Percentiles rank a stretch among this genome's conserved stretches.
phyloP scores from a whole-genome alignment of 164 flowering plant species.

The Berberis vulgaris region DNA sequence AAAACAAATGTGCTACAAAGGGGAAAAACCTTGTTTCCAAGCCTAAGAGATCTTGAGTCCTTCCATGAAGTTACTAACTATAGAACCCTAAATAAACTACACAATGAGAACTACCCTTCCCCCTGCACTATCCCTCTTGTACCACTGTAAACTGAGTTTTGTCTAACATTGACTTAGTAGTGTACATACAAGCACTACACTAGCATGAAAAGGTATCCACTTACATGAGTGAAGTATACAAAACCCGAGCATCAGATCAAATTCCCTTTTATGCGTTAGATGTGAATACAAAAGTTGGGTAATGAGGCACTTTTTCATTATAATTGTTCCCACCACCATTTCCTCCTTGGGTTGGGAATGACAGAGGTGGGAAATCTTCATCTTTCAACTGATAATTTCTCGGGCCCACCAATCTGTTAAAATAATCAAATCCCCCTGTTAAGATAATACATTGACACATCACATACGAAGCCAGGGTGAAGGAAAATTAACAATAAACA shows the following conservation, averaged over 20 bases:
- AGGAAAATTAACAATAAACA: not conserved
- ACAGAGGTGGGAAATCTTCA: constrained; percentile 37
- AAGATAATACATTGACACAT: constrained; percentile 30
- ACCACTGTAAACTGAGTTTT: not conserved
- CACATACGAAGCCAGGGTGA: constrained; percentile 19
- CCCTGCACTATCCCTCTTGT: constrained; percentile 3
- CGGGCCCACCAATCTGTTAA: constrained; percentile 36
- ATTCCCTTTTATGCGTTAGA: constrained; percentile 12
- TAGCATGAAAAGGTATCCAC: constrained; percentile 16
- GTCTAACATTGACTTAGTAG: constrained; percentile 14
- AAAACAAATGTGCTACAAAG: not conserved
- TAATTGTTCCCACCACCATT: constrained; percentile 24
- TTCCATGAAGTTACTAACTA: constrained; percentile 15
- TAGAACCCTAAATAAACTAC: constrained; percentile 7
- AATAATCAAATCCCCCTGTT: constrained; percentile 60
- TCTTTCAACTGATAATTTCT: constrained; percentile 32
- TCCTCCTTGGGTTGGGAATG: constrained; percentile 19
- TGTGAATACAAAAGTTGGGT: constrained; percentile 16
- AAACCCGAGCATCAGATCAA: constrained; percentile 12
- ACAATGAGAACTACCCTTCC: constrained; percentile 4
- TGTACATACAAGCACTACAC: constrained; percentile 28
- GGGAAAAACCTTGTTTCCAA: constrained; percentile 10
- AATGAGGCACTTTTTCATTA: constrained; percentile 22
- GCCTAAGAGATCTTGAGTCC: constrained; percentile 12
- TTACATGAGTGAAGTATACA: constrained; percentile 17